These are phyloP conservation scores for Pharnaceum exiguum DNA, from an alignment of 148 eudicot genomes.

Conservation along the genomic window DNA sequence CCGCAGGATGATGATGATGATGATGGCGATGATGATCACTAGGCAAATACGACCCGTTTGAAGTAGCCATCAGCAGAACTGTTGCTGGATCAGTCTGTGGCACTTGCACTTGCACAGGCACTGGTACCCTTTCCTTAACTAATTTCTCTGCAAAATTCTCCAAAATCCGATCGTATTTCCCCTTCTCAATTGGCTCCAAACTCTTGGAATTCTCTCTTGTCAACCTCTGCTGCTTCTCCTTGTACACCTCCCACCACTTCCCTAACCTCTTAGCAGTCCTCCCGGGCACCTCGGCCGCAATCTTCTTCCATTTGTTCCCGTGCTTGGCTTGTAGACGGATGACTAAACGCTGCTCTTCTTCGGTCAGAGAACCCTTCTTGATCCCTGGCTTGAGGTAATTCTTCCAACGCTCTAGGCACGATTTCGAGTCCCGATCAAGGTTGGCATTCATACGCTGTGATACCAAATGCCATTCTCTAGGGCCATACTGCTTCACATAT, in stretches of 20 bases:
- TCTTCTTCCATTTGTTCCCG: conserved; percentile 73
- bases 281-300: conserved; percentile 66
- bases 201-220: conserved; percentile 44
- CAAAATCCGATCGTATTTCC: conserved; percentile 62
- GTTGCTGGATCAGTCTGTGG: too few species aligned
- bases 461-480: conserved; percentile 66
- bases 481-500: conserved; percentile 58
- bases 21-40: conserved; percentile 32
- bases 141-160: conserved; percentile 80
- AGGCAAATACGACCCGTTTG: conserved; percentile 47
- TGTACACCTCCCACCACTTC: conserved; percentile 93
- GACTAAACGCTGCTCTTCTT: conserved; percentile 60
- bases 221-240: conserved; percentile 74
- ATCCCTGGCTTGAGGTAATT: conserved; percentile 68
- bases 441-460: conserved; percentile 61
- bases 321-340: conserved; percentile 59
- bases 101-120: too few species aligned
- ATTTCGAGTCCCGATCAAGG: conserved; percentile 56
- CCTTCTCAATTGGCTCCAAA: conserved; percentile 49
- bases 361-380: conserved; percentile 57
- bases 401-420: conserved; percentile 69
- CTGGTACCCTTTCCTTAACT: conserved; percentile 49
- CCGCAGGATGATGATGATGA: conserved; percentile 11
- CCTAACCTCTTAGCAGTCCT: conserved; percentile 65
- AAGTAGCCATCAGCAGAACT: conserved; percentile 41